A percentile compares a stretch with the other conserved stretches of the same genome.
Evolutionary conservation across 768 basidiomycete species (phyloP).

Genomic region (Scleroderma bovista): DNA sequence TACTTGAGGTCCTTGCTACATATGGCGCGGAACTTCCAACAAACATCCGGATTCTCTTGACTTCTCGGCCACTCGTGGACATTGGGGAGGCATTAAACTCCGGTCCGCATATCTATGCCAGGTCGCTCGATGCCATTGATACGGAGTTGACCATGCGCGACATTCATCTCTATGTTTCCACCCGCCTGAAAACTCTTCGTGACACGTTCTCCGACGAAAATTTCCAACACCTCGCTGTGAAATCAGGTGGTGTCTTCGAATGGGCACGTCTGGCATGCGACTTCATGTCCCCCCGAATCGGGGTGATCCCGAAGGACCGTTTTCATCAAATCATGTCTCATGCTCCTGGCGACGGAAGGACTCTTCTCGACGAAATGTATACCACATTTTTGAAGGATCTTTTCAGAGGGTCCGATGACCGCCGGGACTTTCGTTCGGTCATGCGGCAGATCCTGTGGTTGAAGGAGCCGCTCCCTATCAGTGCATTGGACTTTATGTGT

Average conservation of each 20-base stretch:
- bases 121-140: neutral
- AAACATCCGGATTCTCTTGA: neutral
- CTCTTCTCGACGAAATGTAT: neutral
- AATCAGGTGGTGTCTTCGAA: neutral
- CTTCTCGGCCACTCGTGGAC: neutral
- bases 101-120: neutral
- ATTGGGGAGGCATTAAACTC: neutral
- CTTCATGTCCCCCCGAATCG: neutral
- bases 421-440: neutral
- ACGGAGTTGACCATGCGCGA: neutral
- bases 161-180: neutral
- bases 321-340: neutral
- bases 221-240: neutral
- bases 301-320: neutral
- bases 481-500: neutral
- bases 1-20: neutral
- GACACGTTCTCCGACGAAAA: neutral
- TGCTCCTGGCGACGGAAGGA: no score
- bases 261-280: neutral
- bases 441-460: neutral
- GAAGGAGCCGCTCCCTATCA: neutral
- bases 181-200: neutral
- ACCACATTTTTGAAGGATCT: neutral
- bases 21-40: neutral
- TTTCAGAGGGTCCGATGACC: neutral